Evolutionary conservation across 1,284 basidiomycete species (phyloP), one percentile per base, ranked within the genome.

Genomic region (Cutaneotrichosporon sp.): DNA sequence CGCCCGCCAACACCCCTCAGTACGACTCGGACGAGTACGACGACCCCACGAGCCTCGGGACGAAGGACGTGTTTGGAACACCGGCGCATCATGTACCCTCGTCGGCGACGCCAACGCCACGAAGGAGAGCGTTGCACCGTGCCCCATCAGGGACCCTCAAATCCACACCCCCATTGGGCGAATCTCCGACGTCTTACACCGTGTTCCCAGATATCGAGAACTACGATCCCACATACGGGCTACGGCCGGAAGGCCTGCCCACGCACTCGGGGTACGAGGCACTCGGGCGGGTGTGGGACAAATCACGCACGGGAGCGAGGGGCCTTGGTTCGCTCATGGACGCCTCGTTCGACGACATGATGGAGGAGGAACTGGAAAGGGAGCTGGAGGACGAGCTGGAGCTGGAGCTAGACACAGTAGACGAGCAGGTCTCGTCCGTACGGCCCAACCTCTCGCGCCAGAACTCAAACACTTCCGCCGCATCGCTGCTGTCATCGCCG

Each of bases 181-280:
- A 74, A 43, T 73, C 72, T 16, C 73, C 74, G 0, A 72, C 72
- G 9, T 67, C 69, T 1, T 72, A 72, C 54, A 79, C 79, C 11
- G 80, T 83, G 8, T 84, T 86, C 57, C 84, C 88, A 2, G 90
- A 93, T 50, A 81, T 92, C 35, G 92, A 94, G 73, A 83, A 87
- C 58, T 96, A 90, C 72, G 93, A 97, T 66, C 93, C 92, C 0
- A 97, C 93, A 0, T 97, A 97, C 66, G 93, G 93, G n/a, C 78
- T 97, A n/a, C 84, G 93, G 14, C 88, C 90, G 0, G 90, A 93
- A 65, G 86, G 87, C 11, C 79, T 93, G 5, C 90, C 90, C 3
- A 71, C 73, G 16, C 69, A 75, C 55, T 68, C 65, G 20, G 72
- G 74, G 2, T 71, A 75, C 50, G 74, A 75, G 50, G 69, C 67